A percentile compares a stretch with the other conserved stretches of the same genome.
Evolutionary conservation across 371 early-diverging fungal species (phyloP).

Genomic region (Saksenaea oblongispora): DNA sequence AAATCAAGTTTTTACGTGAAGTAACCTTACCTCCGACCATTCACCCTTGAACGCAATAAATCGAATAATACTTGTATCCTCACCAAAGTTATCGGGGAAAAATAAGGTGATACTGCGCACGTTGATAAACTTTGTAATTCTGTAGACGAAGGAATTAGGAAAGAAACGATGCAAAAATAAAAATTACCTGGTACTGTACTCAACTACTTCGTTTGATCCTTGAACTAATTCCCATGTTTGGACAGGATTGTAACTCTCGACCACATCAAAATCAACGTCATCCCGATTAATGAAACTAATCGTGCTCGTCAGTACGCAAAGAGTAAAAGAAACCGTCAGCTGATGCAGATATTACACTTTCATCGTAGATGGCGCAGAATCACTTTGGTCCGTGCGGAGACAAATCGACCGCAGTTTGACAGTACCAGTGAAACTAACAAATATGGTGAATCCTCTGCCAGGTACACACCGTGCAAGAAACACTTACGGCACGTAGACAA

Average conservation of each 20-base stretch:
- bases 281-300: constrained; percentile 84
- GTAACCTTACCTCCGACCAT: constrained; percentile 67
- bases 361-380: constrained; percentile 69
- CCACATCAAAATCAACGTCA: constrained; percentile 89
- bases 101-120: constrained; percentile 82
- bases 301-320: not conserved
- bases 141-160: constrained; percentile 13
- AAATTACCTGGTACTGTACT: constrained; percentile 63
- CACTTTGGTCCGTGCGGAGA: constrained; percentile 69
- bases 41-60: constrained; percentile 93
- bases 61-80: constrained; percentile 68
- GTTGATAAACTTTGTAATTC: constrained; percentile 82
- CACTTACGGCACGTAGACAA: constrained; percentile 84
- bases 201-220: constrained; percentile 57
- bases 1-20: not conserved
- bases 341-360: constrained; percentile 62
- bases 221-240: constrained; percentile 85
- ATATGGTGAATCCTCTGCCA: not conserved
- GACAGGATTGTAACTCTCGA: constrained; percentile 62
- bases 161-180: not conserved
- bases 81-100: constrained; percentile 83
- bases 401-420: constrained; percentile 91
- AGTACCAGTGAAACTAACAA: constrained; percentile 76
- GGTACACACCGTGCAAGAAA: not conserved
- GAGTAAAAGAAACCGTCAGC: not conserved